Evolutionary conservation across 2,329 filamentous ascomycete species (phyloP).

Genomic region (Neopestalotiopsis sp.): DNA sequence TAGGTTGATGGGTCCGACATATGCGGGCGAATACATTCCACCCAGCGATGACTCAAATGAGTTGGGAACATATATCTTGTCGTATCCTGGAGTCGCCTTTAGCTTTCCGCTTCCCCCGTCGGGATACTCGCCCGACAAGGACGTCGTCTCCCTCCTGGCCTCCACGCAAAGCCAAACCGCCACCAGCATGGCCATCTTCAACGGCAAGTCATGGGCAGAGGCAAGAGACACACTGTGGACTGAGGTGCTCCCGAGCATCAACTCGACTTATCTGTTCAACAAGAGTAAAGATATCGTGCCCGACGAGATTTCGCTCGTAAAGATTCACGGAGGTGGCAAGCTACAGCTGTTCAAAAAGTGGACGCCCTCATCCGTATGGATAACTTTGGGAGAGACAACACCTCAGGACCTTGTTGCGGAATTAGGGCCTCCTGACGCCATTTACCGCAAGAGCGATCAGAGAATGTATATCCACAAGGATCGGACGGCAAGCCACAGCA

Average conservation of each 20-base stretch:
- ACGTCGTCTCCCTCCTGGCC: constrained; percentile 86
- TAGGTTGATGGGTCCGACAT: constrained; percentile 89
- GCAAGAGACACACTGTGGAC: constrained; percentile 80
- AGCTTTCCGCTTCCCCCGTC: constrained; percentile 81
- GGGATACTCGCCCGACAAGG: constrained; percentile 75
- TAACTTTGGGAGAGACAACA: constrained; percentile 83
- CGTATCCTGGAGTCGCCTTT: constrained; percentile 93
- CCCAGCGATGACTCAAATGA: constrained; percentile 58
- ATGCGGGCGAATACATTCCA: constrained; percentile 88
- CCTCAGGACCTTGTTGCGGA: constrained; percentile 91
- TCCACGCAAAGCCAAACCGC: constrained; percentile 79
- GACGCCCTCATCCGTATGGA: constrained; percentile 69
- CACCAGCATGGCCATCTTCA: constrained; percentile 88
- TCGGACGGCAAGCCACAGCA: constrained; percentile 57
- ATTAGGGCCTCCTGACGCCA: constrained; percentile 90
- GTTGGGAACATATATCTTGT: constrained; percentile 83
- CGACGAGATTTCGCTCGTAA: constrained; percentile 85
- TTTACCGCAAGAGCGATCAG: constrained; percentile 90
- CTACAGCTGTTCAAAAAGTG: constrained; percentile 79
- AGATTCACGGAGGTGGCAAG: constrained; percentile 77
- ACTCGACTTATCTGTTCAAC: constrained; percentile 70
- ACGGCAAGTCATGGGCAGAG: constrained; percentile 88
- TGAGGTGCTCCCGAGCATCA: constrained; percentile 73
- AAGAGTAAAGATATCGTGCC: constrained; percentile 81
- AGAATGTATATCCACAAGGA: constrained; percentile 84